Evolutionary conservation across 2,329 filamentous ascomycete genomes (phyloP).

Genomic region (Pseudopyricularia javanii): DNA sequence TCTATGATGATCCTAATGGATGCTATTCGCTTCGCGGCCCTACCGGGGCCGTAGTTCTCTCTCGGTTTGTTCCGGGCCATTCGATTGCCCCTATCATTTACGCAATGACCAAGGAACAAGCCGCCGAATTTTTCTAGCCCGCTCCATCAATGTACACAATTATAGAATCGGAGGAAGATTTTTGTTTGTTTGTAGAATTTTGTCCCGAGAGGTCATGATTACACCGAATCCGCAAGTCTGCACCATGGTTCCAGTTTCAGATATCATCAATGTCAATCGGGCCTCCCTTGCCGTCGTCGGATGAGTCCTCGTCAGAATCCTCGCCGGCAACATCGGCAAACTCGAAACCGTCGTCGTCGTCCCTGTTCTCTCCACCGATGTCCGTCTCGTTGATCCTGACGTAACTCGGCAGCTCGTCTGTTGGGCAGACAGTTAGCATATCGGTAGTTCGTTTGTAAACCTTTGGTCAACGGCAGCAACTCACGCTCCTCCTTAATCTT

Average conservation of each 20-base stretch:
- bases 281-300: constrained; percentile 49
- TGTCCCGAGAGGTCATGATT: background rate
- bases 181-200: background rate
- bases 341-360: constrained; percentile 95
- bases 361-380: constrained; percentile 80
- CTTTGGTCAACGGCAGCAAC: background rate
- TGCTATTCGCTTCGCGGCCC: no score
- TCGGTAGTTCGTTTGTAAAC: background rate
- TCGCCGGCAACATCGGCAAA: constrained; percentile 86
- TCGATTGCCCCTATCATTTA: no score
- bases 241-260: constrained; percentile 30
- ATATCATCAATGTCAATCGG: constrained; percentile 96
- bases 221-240: background rate
- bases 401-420: constrained; percentile 83
- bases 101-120: no score
- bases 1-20: no score
- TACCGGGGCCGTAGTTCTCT: no score
- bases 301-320: constrained; percentile 39
- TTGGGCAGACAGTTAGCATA: background rate
- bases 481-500: constrained; percentile 73
- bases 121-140: no score
- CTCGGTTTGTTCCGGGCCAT: no score
- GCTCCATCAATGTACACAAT: background rate
- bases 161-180: background rate
- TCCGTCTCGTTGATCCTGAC: constrained; percentile 99